These are phyloP conservation scores for Voacanga thouarsii DNA, from an alignment of 257 asterid species.

Conservation along the genomic window DNA sequence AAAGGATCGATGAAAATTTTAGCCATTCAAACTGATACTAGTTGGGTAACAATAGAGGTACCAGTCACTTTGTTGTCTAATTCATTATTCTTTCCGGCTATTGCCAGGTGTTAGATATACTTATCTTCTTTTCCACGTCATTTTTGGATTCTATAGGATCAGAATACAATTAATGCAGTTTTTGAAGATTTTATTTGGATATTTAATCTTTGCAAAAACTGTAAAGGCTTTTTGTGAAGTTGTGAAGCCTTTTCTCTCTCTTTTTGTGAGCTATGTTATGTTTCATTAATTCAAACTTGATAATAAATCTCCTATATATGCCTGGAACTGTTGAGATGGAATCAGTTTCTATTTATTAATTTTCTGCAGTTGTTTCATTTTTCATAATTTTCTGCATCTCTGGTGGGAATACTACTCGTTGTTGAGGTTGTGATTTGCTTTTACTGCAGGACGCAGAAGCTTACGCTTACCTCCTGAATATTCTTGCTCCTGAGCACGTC, in stretches of 20 bases:
- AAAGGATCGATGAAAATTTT: no score
- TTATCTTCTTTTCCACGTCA: not conserved
- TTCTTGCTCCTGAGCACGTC: conserved; percentile 88
- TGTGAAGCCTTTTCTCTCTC: not conserved
- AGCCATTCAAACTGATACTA: no score
- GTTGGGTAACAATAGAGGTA: not conserved
- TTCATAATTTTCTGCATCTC: not conserved
- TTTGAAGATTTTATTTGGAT: not conserved
- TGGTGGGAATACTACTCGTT: conserved; percentile 10
- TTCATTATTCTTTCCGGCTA: not conserved
- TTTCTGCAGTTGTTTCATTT: not conserved
- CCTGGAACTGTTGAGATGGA: not conserved
- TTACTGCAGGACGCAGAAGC: conserved; percentile 88
- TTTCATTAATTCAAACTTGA: not conserved
- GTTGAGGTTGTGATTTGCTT: conserved; percentile 19
- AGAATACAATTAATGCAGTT: not conserved
- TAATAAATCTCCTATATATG: not conserved
- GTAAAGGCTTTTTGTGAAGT: not conserved
- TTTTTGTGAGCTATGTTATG: not conserved
- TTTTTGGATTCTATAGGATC: not conserved
- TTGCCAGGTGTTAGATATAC: not conserved
- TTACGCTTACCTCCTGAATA: conserved; percentile 79
- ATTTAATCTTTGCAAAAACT: not conserved
- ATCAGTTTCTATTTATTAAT: no score
- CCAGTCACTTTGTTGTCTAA: not conserved